Evolutionary conservation across 371 early-diverging fungal species (phyloP).

Genomic region (Lichtheimia hyalospora): DNA sequence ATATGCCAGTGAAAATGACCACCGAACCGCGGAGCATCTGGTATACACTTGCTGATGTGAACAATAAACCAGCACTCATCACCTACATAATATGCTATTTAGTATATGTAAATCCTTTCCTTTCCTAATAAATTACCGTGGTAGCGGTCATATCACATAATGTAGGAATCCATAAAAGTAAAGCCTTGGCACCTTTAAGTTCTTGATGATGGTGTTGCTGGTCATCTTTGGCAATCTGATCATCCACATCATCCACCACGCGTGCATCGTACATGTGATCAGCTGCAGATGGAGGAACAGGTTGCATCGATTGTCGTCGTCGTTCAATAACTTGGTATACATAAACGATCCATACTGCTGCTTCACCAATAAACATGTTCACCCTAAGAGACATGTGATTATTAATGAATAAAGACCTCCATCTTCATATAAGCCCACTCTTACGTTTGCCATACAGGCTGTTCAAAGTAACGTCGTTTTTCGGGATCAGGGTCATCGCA

Average conservation of each 20-base stretch:
- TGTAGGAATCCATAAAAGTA: conserved; percentile 89
- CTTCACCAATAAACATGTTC: conserved; percentile 96
- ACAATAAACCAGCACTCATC: conserved; percentile 95
- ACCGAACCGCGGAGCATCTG: conserved; percentile 97
- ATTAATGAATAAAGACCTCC: too few species aligned
- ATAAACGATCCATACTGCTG: conserved; percentile 48
- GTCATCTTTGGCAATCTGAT: conserved; percentile 16
- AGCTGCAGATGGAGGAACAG: conserved; percentile 38
- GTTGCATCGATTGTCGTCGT: not conserved
- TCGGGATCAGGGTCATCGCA: conserved; percentile 79
- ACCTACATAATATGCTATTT: conserved; percentile 19
- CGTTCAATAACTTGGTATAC: conserved; percentile 33
- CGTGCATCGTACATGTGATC: conserved; percentile 43
- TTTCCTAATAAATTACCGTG: conserved; percentile 55
- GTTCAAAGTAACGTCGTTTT: conserved; percentile 83
- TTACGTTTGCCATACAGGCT: conserved; percentile 95
- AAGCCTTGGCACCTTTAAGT: conserved; percentile 56
- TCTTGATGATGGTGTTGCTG: conserved; percentile 11
- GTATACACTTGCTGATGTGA: conserved; percentile 91
- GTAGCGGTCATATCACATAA: conserved; percentile 92
- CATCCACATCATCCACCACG: conserved; percentile 35
- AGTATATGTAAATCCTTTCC: too few species aligned
- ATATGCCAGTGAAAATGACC: conserved; percentile 89
- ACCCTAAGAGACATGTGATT: conserved; percentile 39
- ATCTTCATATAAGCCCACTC: not conserved